Evolutionary conservation across 1,284 basidiomycete species (phyloP).

Genomic region (Irpex rosettiformis): DNA sequence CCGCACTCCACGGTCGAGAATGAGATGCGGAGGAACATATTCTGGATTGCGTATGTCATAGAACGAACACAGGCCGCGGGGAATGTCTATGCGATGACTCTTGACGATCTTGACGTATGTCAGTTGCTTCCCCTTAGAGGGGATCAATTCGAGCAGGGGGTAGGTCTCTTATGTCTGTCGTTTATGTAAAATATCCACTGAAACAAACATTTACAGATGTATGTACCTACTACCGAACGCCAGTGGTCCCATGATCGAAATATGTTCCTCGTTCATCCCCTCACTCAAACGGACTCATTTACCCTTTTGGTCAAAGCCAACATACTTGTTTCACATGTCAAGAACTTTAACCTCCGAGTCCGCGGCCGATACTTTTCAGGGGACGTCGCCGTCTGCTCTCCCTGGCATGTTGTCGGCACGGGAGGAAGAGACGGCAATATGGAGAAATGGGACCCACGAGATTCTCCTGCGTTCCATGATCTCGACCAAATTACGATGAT

Average conservation of each 20-base stretch:
- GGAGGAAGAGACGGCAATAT: slow-evolving; percentile 1
- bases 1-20: slow-evolving; percentile 59
- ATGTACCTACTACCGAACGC: slow-evolving; percentile 50
- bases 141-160: slow-evolving; percentile 57
- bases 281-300: slow-evolving; percentile 64
- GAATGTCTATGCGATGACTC: slow-evolving; percentile 63
- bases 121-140: slow-evolving; percentile 63
- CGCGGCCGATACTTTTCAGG: slow-evolving; percentile 54
- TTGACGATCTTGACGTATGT: slow-evolving; percentile 69
- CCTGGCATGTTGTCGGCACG: neutral
- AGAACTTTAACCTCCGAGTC: slow-evolving; percentile 67
- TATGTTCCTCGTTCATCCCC: slow-evolving; percentile 56
- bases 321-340: slow-evolving; percentile 64
- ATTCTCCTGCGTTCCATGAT: slow-evolving; percentile 60
- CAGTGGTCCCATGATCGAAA: slow-evolving; percentile 65
- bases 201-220: slow-evolving; percentile 33
- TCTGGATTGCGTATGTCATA: slow-evolving; percentile 65
- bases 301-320: slow-evolving; percentile 65
- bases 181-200: neutral
- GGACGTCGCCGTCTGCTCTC: slow-evolving; percentile 37
- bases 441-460: slow-evolving; percentile 46
- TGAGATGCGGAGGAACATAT: slow-evolving; percentile 64
- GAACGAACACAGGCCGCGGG: slow-evolving; percentile 62
- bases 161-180: slow-evolving; percentile 29
- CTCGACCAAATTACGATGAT: slow-evolving; percentile 54